A percentile compares a stretch with the other conserved stretches of the same genome.
These are phyloP conservation scores for Dovyalis caffra DNA, from an alignment of 345 rosid genomes.

Conservation along the genomic window DNA sequence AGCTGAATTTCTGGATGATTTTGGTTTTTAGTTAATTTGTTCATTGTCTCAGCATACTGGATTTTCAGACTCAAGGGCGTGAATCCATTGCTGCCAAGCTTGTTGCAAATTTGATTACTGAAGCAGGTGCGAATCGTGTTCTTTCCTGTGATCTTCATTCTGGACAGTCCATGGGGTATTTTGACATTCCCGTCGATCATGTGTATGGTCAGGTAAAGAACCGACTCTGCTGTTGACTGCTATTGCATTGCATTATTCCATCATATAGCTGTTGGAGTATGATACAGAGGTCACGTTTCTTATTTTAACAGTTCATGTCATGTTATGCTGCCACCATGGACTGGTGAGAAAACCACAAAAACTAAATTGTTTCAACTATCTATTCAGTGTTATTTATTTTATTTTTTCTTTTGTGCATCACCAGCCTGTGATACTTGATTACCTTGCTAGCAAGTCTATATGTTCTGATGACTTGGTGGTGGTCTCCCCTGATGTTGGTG, in stretches of 20 bases:
- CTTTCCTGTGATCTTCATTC: constrained; percentile 99
- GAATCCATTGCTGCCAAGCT: constrained; percentile 98
- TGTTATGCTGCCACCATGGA: neutral
- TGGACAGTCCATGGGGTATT: constrained; percentile 98
- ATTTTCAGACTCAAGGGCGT: constrained; percentile 90
- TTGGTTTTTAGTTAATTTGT: neutral
- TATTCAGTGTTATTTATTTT: neutral
- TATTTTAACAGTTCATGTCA: neutral
- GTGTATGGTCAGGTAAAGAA: constrained; percentile 85
- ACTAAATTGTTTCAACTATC: neutral
- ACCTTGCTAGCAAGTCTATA: constrained; percentile 90
- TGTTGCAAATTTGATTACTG: constrained; percentile 88
- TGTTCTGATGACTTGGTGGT: constrained; percentile 87
- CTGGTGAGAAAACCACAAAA: neutral
- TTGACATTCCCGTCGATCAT: constrained; percentile 96
- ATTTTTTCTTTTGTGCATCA: constrained; percentile 5
- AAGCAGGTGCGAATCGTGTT: constrained; percentile 97
- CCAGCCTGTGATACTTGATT: constrained; percentile 96
- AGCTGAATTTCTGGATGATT: neutral
- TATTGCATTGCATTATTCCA: neutral
- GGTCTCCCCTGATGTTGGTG: constrained; percentile 99
- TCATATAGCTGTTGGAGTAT: neutral
- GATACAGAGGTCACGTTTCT: neutral
- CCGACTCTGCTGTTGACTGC: neutral
- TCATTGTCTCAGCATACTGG: constrained; percentile 1